Conservation (phyloP, 139 green algal species). For the Zygnema circumcarinatum region DNA sequence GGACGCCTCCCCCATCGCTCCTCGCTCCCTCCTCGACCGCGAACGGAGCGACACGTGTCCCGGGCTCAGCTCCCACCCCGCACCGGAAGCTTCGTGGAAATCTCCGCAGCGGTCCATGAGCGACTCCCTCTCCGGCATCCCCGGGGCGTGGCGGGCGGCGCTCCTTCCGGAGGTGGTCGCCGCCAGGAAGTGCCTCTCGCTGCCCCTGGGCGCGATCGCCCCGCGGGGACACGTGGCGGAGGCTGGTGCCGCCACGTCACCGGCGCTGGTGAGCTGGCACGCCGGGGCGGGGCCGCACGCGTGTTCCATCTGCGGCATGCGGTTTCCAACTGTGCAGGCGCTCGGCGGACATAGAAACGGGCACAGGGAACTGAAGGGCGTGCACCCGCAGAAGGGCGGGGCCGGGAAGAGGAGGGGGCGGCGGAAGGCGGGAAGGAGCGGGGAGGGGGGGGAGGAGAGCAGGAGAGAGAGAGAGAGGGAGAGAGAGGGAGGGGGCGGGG, state of each 20-base stretch:
- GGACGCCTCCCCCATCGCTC: too few relatives aligned
- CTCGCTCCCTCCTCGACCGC: too few relatives aligned
- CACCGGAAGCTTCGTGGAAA: too few relatives aligned
- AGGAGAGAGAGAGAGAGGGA: neutral
- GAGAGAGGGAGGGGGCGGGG: neutral
- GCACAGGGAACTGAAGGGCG: slow-evolving; percentile 15
- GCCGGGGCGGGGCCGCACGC: slow-evolving; percentile 6
- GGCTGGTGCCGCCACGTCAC: neutral
- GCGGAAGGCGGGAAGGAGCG: neutral
- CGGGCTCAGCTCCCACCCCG: too few relatives aligned
- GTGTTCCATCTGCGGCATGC: slow-evolving; percentile 24
- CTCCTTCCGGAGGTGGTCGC: too few relatives aligned
- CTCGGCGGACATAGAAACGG: slow-evolving; percentile 10
- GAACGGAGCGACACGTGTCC: too few relatives aligned
- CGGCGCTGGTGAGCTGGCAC: too few relatives aligned
- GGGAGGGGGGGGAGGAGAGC: neutral
- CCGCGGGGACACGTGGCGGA: neutral
- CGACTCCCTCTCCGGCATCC: too few relatives aligned
- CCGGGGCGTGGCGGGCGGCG: too few relatives aligned
- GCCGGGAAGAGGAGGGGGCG: neutral
- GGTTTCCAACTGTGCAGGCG: slow-evolving; percentile 4
- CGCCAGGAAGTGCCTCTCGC: too few relatives aligned
- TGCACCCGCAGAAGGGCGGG: slow-evolving; percentile 12
- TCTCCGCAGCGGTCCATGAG: too few relatives aligned
- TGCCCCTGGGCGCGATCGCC: too few relatives aligned